Base-by-base conservation (phyloP, 2,329 filamentous ascomycete species). In the Plenodomus biglobosus region DNA sequence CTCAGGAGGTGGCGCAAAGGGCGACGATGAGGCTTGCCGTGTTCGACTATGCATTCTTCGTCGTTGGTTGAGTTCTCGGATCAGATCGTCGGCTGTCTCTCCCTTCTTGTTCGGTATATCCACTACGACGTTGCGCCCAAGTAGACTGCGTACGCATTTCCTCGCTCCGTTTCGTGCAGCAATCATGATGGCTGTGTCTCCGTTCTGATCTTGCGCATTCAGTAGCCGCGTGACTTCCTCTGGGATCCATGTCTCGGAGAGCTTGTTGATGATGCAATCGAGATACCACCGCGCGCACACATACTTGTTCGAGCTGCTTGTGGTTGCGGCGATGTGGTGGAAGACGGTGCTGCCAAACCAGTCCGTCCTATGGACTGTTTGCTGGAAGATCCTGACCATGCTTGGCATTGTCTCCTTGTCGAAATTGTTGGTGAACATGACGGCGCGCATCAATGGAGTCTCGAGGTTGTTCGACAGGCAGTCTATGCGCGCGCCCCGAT, bases 381-480 rank as follows among this genome's bases (percentile, higher is more conserved):
- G 83, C 42, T 92, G 85, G 3, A 99, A 81, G 55, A 96, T 84
- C 57, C 88, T 87, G 61, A 96, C 84, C 46, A 99, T 85, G 18
- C 82, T 81, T 0, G 90, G 88, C 75, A 97, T 96, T 0, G 90
- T 92, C 58, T 90, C 84, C 74, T 94, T 95, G 70, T 97, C 94
- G 70, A 86, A 94, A 69, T 94, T 96, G 72, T 99, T 99, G 38
- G 92, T 97, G 72, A 97, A 99, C 67, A 95, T 84, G 46, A 97
- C 92, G 5, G 90, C 88, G 37, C 92, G 87, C 84, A 99, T 96
- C 30, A 99, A 82, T 0, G 94, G 92, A 0, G 94, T 97, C 73
- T 97, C 92, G 32, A 78, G 75, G 44, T 74, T 76, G 52, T 76
- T 80, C 1, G 84, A 85, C 52, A 86, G 80, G 2, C 86, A 84